Percentiles rank a stretch among this genome's conserved stretches.
Evolutionary conservation across 2,329 filamentous ascomycete genomes (phyloP).

Genomic region (Fusarium euwallaceae): DNA sequence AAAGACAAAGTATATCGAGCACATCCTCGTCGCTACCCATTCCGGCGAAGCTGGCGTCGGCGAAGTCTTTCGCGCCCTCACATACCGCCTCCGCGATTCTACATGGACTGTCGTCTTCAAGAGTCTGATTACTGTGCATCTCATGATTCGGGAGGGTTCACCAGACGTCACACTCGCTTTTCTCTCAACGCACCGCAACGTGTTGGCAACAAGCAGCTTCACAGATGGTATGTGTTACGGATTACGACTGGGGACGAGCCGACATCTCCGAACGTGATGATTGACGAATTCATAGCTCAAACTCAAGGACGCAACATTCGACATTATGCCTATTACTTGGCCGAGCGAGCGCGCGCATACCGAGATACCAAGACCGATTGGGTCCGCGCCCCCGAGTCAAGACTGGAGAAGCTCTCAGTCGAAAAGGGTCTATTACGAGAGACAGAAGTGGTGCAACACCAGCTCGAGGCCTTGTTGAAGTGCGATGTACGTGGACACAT

Average conservation of each 20-base stretch:
- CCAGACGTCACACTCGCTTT: constrained; percentile 89
- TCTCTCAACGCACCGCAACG: constrained; percentile 83
- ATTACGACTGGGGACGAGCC: not conserved
- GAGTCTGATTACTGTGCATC: constrained; percentile 91
- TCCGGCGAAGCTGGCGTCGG: constrained; percentile 94
- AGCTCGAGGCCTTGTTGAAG: constrained; percentile 86
- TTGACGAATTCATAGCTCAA: constrained; percentile 73
- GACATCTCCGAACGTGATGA: not conserved
- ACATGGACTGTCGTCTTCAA: constrained; percentile 99
- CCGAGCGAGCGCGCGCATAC: constrained; percentile 84
- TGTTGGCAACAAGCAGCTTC: constrained; percentile 89
- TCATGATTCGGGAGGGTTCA: constrained; percentile 97
- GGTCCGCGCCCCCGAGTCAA: constrained; percentile 84
- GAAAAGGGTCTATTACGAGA: constrained; percentile 94
- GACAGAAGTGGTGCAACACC: constrained; percentile 89
- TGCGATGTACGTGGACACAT: constrained; percentile 78
- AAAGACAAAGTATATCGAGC: constrained; percentile 99
- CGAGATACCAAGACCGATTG: constrained; percentile 90
- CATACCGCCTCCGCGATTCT: constrained; percentile 89
- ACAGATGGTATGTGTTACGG: constrained; percentile 79
- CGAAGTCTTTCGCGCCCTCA: constrained; percentile 93
- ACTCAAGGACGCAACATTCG: constrained; percentile 95
- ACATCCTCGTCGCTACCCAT: constrained; percentile 95
- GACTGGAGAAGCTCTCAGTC: constrained; percentile 86
- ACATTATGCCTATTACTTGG: constrained; percentile 89